phyloP scores from a whole-genome alignment of 805 yeast genomes.

The Priceomyces castillae region DNA sequence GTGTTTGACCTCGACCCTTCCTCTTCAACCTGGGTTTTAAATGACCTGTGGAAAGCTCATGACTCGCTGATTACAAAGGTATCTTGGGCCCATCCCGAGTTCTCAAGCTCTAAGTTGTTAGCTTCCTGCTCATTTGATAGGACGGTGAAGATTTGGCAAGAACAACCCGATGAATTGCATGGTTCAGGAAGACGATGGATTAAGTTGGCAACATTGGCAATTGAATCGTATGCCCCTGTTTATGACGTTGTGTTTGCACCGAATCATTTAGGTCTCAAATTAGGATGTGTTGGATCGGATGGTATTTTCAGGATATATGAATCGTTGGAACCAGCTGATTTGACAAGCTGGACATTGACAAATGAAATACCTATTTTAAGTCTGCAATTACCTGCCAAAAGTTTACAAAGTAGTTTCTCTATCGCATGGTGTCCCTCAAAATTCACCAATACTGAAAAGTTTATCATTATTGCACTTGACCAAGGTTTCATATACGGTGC shows the following conservation, averaged over 20 bases:
- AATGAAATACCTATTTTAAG: constrained; percentile 66
- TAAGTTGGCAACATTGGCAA: constrained; percentile 65
- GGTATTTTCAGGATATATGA: constrained; percentile 84
- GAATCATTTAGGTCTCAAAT: constrained; percentile 69
- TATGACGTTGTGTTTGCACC: constrained; percentile 92
- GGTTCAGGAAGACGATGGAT: constrained; percentile 86
- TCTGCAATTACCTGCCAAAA: constrained; percentile 68
- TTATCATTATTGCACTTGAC: constrained; percentile 82
- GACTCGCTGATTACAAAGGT: constrained; percentile 81
- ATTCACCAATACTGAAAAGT: constrained; percentile 67
- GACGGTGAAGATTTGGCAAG: constrained; percentile 89
- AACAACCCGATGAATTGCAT: constrained; percentile 70
- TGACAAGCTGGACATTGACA: constrained; percentile 76
- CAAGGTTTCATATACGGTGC: constrained; percentile 73
- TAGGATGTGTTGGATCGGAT: constrained; percentile 88
- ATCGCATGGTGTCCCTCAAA: constrained; percentile 90
- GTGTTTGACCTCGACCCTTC: constrained; percentile 74
- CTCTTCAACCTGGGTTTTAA: constrained; percentile 73
- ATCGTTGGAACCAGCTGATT: constrained; percentile 84
- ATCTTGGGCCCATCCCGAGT: constrained; percentile 94
- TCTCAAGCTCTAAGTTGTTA: constrained; percentile 66
- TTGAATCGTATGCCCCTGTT: constrained; percentile 82
- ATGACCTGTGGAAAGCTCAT: constrained; percentile 94
- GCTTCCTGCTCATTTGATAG: constrained; percentile 91
- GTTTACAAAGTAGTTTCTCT: constrained; percentile 80